phyloP scores from a whole-genome alignment of 2,329 filamentous ascomycete genomes.

The Aspergillus novofumigatus region DNA sequence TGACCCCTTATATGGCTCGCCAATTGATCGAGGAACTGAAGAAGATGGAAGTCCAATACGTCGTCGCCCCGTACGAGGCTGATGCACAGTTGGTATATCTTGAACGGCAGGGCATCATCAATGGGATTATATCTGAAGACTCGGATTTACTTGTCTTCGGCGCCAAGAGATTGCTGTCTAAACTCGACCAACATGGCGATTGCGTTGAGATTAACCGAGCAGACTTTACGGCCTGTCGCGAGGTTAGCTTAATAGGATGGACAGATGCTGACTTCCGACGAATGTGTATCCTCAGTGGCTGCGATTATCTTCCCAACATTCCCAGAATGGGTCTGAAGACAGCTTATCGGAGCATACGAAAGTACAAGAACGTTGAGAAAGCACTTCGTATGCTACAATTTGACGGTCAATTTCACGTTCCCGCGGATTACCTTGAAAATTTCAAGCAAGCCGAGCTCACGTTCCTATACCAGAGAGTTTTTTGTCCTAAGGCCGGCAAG shows the following conservation, averaged over 20 bases:
- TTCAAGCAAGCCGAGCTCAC: slow-evolving; percentile 88
- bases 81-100: slow-evolving; percentile 96
- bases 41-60: slow-evolving; percentile 70
- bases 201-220: slow-evolving; percentile 87
- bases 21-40: slow-evolving; percentile 90
- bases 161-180: slow-evolving; percentile 83
- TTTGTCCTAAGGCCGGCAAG: slow-evolving; percentile 67
- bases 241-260: slow-evolving; percentile 87
- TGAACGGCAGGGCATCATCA: slow-evolving; percentile 76
- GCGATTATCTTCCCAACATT: slow-evolving; percentile 88
- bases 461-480: slow-evolving; percentile 92
- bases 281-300: slow-evolving; percentile 96
- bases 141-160: slow-evolving; percentile 96
- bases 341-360: slow-evolving; percentile 82
- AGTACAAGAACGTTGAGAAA: slow-evolving; percentile 81
- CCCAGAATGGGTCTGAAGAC: slow-evolving; percentile 87
- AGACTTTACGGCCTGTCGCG: slow-evolving; percentile 83
- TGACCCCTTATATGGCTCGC: slow-evolving; percentile 93
- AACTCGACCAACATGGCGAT: slow-evolving; percentile 88
- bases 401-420: slow-evolving; percentile 78
- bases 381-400: slow-evolving; percentile 80
- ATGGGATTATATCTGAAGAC: slow-evolving; percentile 91
- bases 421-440: slow-evolving; percentile 71
- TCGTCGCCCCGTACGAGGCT: slow-evolving; percentile 95
- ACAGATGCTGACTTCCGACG: slow-evolving; percentile 83